Percentiles rank a stretch among this genome's conserved stretches.
Evolutionary conservation across 495 filamentous ascomycete genomes (phyloP).

Genomic region (Eremomyces bilateralis): DNA sequence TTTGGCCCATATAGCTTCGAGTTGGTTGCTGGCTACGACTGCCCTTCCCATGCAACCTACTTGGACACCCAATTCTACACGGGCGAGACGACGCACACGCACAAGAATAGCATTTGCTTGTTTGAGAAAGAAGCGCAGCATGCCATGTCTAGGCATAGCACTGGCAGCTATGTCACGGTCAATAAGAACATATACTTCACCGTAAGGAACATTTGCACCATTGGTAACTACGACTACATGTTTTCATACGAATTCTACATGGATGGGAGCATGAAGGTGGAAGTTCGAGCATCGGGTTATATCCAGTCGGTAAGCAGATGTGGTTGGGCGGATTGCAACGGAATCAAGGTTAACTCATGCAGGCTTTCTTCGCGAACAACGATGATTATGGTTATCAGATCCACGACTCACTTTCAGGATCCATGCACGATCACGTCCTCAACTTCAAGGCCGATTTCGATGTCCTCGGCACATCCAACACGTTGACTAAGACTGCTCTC

Average conservation of each 20-base stretch:
- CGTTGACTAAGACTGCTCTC: constrained; percentile 3
- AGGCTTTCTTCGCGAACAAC: too few species aligned
- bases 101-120: constrained; percentile 6
- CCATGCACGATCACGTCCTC: constrained; percentile 8
- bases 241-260: constrained; percentile 9
- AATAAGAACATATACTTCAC: background rate
- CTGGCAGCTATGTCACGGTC: background rate
- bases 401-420: constrained; percentile 8
- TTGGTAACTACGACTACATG: constrained; percentile 12
- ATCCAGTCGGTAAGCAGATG: too few species aligned
- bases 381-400: constrained; percentile 6
- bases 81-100: constrained; percentile 1
- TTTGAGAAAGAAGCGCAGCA: constrained; percentile 8
- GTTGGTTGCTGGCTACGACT: constrained; percentile 8
- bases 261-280: constrained; percentile 7
- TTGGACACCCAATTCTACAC: background rate
- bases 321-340: too few species aligned
- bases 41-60: constrained; percentile 5
- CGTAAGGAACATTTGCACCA: constrained; percentile 6
- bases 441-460: constrained; percentile 11
- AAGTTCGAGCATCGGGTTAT: constrained; percentile 9
- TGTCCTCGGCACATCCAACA: constrained; percentile 6
- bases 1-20: constrained; percentile 3
- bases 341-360: too few species aligned
- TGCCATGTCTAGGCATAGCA: constrained; percentile 5